Evolutionary conservation across 768 basidiomycete genomes (phyloP), one percentile per base, ranked within the genome.

Genomic region (Pulveroboletus frians): DNA sequence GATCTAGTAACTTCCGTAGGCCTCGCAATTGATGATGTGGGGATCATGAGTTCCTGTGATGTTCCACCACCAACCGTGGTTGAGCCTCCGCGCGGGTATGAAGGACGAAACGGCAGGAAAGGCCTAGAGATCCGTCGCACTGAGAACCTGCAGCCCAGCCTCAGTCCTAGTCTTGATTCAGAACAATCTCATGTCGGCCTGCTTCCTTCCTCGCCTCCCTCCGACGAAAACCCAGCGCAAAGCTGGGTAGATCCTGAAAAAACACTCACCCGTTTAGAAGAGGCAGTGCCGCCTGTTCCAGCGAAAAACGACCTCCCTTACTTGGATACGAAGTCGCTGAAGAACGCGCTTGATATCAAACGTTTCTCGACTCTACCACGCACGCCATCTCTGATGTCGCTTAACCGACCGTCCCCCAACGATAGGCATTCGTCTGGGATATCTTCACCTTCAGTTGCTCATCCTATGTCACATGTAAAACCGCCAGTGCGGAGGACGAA

Each of bases 341-440:
- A 59, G 56, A 63, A 55, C 21, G 53, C 64, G 4, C 51, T 68
- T 15, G 63, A 61, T 44, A 52, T 72, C 29, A 78, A 75, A 52
- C 72, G 74, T 27, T 75, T 73, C 53, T 76, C 76, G 9, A 73
- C 85, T 4, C 70, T 88, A 43, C 84, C 87, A 5, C 78, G 83
- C 29, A 79, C 85, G 7, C 84, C 85, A 6, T 86, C 85, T 23
- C 53, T 74, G n/a, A 72, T 77, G 38, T 78, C 76, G 8, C 68
- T 58, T 23, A 51, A 57, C 46, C 65, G 57, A 10, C 52, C 54
- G 8, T 59, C 65, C 29, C 17, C 23, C 3, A 39, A 52, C 37
- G 64, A 57, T 51, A 66, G 59, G 49, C 54, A 39, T 14, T 63
- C 62, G 7, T 61, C 62, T 18, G 55, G 57, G 21, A 52, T 50